Percentiles rank a stretch among this genome's conserved stretches.
Conservation (phyloP, 192 early-diverging fungal genomes). For the Entomortierella chlamydospora region DNA sequence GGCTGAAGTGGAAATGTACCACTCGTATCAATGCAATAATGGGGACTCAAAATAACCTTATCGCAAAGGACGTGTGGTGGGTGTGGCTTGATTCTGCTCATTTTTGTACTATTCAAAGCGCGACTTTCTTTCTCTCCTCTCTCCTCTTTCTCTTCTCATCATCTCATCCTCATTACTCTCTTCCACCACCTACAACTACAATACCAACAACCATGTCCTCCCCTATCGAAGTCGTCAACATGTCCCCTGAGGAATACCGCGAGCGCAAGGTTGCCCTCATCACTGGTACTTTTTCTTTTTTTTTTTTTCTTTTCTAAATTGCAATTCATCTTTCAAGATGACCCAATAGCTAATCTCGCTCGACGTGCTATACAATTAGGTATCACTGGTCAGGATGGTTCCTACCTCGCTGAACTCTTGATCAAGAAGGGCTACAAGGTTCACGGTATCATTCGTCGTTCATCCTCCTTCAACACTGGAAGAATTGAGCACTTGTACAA, state of each 20-base stretch:
- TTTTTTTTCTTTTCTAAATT: no score
- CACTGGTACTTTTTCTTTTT: constrained; percentile 57
- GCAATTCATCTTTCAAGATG: no score
- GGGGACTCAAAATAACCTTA: no score
- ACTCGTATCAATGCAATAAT: no score
- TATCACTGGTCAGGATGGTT: constrained; percentile 87
- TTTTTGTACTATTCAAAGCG: no score
- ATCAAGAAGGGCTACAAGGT: constrained; percentile 81
- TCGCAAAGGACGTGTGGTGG: no score
- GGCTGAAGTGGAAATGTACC: no score
- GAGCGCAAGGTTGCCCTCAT: constrained; percentile 71
- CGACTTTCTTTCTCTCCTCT: background rate
- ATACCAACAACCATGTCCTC: constrained; percentile 23
- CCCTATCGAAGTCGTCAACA: constrained; percentile 54
- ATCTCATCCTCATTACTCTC: background rate
- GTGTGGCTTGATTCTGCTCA: background rate
- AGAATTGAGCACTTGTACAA: constrained; percentile 83
- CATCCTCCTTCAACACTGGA: constrained; percentile 86
- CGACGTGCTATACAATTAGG: constrained; percentile 48
- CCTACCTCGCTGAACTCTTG: constrained; percentile 80
- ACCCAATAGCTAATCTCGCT: background rate
- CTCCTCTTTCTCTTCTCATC: background rate
- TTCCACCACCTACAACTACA: background rate
- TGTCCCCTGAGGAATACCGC: constrained; percentile 68
- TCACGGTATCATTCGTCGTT: constrained; percentile 84